A percentile compares a stretch with the other conserved stretches of the same genome.
phyloP scores from a whole-genome alignment of 805 yeast genomes.

The Kluyveromyces lactis region DNA sequence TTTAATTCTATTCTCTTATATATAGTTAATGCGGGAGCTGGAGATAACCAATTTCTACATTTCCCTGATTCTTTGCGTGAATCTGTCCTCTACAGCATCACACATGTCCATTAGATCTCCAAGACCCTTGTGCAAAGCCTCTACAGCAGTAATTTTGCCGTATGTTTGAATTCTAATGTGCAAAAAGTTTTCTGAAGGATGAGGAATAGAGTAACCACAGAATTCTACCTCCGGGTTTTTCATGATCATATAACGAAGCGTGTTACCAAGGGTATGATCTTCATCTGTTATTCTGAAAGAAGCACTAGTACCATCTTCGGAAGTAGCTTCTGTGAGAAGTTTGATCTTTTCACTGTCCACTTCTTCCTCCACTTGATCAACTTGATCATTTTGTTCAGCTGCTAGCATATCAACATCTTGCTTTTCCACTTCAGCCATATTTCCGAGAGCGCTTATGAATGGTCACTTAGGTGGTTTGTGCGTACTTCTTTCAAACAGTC shows the following conservation, averaged over 20 bases:
- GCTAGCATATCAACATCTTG: conserved; percentile 13
- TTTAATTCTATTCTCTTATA: no score
- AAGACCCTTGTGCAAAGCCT: conserved; percentile 87
- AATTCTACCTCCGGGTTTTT: conserved; percentile 97
- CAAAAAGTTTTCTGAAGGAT: conserved; percentile 87
- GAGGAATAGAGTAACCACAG: conserved; percentile 97
- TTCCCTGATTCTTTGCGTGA: conserved; percentile 57
- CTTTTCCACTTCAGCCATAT: conserved; percentile 3
- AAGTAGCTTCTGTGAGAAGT: conserved; percentile 66
- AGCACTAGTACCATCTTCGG: conserved; percentile 91
- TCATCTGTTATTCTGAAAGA: conserved; percentile 89
- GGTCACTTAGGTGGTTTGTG: neutral
- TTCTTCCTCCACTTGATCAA: conserved; percentile 29
- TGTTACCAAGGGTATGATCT: conserved; percentile 94
- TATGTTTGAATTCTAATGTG: conserved; percentile 93
- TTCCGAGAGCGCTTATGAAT: neutral
- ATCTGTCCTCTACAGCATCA: conserved; percentile 70
- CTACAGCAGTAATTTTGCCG: conserved; percentile 75
- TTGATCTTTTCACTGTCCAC: conserved; percentile 51
- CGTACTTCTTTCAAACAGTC: neutral
- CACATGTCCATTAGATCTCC: conserved; percentile 79
- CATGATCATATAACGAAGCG: conserved; percentile 90
- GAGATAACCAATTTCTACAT: conserved; percentile 13
- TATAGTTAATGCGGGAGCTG: no score
- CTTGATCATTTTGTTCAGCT: conserved; percentile 10